These are phyloP conservation scores for Termitomyces sp. DNA, from an alignment of 768 basidiomycete genomes.

Conservation along the genomic window DNA sequence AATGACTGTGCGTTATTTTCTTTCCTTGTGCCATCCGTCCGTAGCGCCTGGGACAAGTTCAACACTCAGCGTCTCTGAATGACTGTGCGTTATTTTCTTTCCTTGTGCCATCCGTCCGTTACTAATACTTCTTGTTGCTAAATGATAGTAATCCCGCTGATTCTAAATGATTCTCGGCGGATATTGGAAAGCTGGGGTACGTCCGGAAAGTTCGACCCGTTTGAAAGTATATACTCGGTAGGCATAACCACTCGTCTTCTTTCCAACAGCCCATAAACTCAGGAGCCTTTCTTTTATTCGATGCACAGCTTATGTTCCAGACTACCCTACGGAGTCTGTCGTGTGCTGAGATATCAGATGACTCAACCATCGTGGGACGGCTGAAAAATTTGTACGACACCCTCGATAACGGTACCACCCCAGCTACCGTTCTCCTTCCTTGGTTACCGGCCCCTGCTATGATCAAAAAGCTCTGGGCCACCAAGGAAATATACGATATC, in stretches of 20 bases:
- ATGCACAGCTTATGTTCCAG: slow-evolving; percentile 61
- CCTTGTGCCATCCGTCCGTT: slow-evolving; percentile 10
- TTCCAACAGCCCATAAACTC: neutral
- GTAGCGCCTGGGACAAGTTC: slow-evolving; percentile 56
- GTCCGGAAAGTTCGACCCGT: slow-evolving; percentile 65
- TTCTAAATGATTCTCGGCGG: slow-evolving; percentile 59
- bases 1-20: slow-evolving; percentile 44
- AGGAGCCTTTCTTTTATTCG: slow-evolving; percentile 3
- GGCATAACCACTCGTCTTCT: slow-evolving; percentile 14
- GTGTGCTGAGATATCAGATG: slow-evolving; percentile 65
- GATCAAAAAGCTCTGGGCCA: slow-evolving; percentile 65
- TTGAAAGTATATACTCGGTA: slow-evolving; percentile 66
- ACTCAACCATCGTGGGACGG: slow-evolving; percentile 53
- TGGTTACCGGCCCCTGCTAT: slow-evolving; percentile 75
- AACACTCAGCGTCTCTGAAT: slow-evolving; percentile 56
- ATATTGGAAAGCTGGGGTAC: slow-evolving; percentile 62
- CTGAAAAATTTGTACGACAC: slow-evolving; percentile 63
- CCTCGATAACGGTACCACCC: slow-evolving; percentile 67
- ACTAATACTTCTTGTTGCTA: neutral
- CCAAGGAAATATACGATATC: slow-evolving; percentile 74
- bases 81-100: slow-evolving; percentile 41
- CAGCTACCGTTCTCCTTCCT: slow-evolving; percentile 65
- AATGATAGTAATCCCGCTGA: slow-evolving; percentile 54
- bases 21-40: slow-evolving; percentile 9
- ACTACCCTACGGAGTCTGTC: slow-evolving; percentile 65